Conservation (phyloP, 768 basidiomycete genomes). For the Boletus tomentosulus region DNA sequence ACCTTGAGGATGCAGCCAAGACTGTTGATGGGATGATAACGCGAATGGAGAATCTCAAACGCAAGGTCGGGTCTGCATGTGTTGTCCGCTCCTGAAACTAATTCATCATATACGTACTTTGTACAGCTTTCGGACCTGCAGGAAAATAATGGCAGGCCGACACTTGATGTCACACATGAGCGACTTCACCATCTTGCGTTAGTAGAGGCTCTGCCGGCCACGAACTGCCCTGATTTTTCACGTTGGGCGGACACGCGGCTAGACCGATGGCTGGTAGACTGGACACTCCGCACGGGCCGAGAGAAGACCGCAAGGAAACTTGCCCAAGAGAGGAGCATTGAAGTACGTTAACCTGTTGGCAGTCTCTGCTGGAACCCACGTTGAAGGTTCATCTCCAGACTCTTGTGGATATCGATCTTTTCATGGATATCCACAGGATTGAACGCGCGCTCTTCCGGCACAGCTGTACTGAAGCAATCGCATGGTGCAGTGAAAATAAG, state of each 20-base stretch:
- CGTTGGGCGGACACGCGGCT: constrained; percentile 79
- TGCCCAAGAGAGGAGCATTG: constrained; percentile 72
- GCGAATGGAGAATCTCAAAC: constrained; percentile 75
- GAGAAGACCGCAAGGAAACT: constrained; percentile 72
- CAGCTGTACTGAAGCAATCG: constrained; percentile 84
- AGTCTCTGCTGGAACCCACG: constrained; percentile 12
- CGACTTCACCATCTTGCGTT: constrained; percentile 67
- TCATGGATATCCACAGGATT: constrained; percentile 83
- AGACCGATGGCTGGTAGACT: constrained; percentile 90
- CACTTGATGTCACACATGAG: constrained; percentile 69
- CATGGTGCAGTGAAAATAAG: constrained; percentile 97
- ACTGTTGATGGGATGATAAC: constrained; percentile 73
- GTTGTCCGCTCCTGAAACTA: constrained; percentile 4
- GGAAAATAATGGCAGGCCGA: constrained; percentile 44
- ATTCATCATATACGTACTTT: constrained; percentile 14
- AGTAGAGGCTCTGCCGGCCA: constrained; percentile 52
- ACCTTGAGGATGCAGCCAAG: constrained; percentile 51
- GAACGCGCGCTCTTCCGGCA: constrained; percentile 72
- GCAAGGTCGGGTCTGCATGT: constrained; percentile 59
- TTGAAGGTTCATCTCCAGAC: constrained; percentile 43
- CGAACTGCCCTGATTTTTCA: constrained; percentile 54
- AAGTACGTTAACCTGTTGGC: constrained; percentile 47
- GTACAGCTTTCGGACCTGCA: constrained; percentile 49
- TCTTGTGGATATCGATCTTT: constrained; percentile 87
- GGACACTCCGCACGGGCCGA: constrained; percentile 78